A percentile compares a stretch with the other conserved stretches of the same genome.
Conservation (phyloP, 164 flowering plant genomes). For the Nelumbo lutea region DNA sequence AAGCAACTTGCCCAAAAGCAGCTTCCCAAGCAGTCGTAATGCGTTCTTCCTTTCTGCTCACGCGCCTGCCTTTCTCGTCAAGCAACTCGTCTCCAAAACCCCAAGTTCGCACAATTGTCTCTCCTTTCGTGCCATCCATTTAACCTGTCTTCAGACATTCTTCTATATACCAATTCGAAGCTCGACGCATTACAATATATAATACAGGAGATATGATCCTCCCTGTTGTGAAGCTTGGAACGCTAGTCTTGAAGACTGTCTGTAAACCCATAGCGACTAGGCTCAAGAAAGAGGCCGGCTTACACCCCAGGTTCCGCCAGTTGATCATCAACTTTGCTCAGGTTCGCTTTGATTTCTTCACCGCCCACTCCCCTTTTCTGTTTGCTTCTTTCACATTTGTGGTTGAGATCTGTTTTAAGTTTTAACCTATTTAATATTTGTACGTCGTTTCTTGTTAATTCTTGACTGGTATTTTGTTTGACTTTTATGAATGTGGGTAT, state of each 20-base stretch:
- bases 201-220: slow-evolving; percentile 41
- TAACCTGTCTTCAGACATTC: not conserved
- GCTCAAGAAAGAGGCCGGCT: slow-evolving; percentile 67
- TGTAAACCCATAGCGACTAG: slow-evolving; percentile 71
- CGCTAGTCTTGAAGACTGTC: slow-evolving; percentile 60
- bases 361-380: not conserved
- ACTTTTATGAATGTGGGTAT: not conserved
- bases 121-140: not conserved
- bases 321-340: slow-evolving; percentile 64
- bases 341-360: slow-evolving; percentile 27
- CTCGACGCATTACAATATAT: slow-evolving; percentile 1
- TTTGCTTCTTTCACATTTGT: not conserved
- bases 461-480: not conserved
- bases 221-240: slow-evolving; percentile 77
- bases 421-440: not conserved
- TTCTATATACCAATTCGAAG: not conserved
- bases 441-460: not conserved
- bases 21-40: not conserved
- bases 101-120: not conserved
- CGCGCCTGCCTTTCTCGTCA: slow-evolving; percentile 14
- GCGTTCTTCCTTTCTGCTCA: not conserved
- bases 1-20: too few relatives aligned
- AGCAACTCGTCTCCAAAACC: slow-evolving; percentile 2
- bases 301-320: slow-evolving; percentile 65
- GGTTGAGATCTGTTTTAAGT: not conserved